Evolutionary conservation across 768 basidiomycete genomes (phyloP), one percentile per base, ranked within the genome.

Genomic region (Leccinum obscurum): DNA sequence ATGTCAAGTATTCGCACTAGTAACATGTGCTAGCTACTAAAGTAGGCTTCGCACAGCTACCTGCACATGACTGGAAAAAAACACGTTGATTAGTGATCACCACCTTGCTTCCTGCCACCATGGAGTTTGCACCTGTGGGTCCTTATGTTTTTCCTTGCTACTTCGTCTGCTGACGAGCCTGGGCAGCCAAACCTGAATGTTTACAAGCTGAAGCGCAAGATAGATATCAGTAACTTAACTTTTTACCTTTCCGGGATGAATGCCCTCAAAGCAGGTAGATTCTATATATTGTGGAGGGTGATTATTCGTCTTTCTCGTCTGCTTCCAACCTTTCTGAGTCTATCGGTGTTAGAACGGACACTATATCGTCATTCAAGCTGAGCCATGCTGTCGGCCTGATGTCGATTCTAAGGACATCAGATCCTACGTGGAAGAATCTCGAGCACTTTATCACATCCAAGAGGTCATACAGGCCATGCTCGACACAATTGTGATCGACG

Each of bases 401-500:
- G 13, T 57, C 39, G 22, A 26, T 17, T 53, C 55, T 13, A 6
- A 52, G 30, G 30, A 30, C 30, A 30, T 30, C 5, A 20, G 15
- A 2, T 4, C 30, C 15, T 65, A 57, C 49, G 1, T 58, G 24
- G 68, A 66, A 37, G 72, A 75, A 50, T 22, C 22, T 20, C 59
- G 63, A 26, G 72, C 74, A 2, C 64, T 62, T 6, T 62, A 48
- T 37, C 56, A 74, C 24, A 51, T 74, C 39, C 60, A 63, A 59
- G 73, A 76, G 50, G 70, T 74, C 6, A 60, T 75, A 56, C 75
- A 75, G 44, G 66, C 69, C 8, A 76, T 76, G 73, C 58, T 76
- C 5, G 74, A 76, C 24, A 59, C 52, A 4, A 68, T 74, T 52
- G 62, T 64, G 6, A 61, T 75, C 13, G 73, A 75, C 6, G 62